phyloP scores from a whole-genome alignment of 2,329 filamentous ascomycete species.

The Ascochyta viciae-villosae region DNA sequence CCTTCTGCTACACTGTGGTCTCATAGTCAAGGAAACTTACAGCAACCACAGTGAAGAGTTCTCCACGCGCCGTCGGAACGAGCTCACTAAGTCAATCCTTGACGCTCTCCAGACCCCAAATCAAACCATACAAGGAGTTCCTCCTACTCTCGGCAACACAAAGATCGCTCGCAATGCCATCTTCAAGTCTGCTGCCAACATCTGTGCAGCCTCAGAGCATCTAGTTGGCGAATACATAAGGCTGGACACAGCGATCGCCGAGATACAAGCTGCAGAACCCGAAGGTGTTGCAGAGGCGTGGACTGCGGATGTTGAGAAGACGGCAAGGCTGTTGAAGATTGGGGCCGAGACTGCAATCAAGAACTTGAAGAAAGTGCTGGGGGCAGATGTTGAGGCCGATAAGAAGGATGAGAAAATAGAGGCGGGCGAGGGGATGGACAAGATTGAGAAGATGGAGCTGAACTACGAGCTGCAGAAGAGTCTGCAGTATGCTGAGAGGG shows the following conservation, averaged over 20 bases:
- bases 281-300: conserved; percentile 28
- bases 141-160: conserved; percentile 20
- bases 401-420: conserved; percentile 1
- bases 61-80: conserved; percentile 25
- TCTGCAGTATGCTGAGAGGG: conserved; percentile 40
- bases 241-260: conserved; percentile 30
- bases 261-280: conserved; percentile 24
- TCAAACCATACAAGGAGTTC: conserved; percentile 1
- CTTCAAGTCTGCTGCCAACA: conserved; percentile 18
- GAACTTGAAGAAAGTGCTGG: conserved; percentile 40
- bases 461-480: conserved; percentile 33
- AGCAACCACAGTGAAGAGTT: conserved; percentile 23
- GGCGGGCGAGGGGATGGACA: conserved; percentile 12
- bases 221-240: conserved; percentile 34
- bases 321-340: conserved; percentile 29
- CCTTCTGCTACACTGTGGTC: neutral
- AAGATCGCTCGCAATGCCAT: conserved; percentile 23
- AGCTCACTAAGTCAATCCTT: conserved; percentile 28
- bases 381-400: conserved; percentile 14
- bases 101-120: conserved; percentile 28
- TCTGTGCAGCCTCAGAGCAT: conserved; percentile 26
- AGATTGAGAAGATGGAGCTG: conserved; percentile 16
- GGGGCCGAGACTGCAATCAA: conserved; percentile 38
- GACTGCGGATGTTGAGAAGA: conserved; percentile 34
- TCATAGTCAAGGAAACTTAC: neutral